Conservation (phyloP, 164 flowering plant species). For the Pachysandra terminalis region DNA sequence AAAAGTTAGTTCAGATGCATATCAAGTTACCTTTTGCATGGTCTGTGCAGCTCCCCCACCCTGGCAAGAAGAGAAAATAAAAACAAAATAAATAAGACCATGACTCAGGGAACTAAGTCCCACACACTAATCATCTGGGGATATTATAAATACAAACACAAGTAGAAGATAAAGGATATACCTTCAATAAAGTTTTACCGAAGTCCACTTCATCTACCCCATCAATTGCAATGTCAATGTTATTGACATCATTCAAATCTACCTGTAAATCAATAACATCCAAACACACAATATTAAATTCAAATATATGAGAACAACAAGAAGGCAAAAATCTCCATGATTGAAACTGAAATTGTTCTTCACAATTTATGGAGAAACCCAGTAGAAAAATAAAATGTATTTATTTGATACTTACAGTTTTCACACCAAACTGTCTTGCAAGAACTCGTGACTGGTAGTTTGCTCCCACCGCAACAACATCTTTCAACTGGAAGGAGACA, state of each 20-base stretch:
- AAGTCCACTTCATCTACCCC: constrained; percentile 32
- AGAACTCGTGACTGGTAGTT: constrained; percentile 32
- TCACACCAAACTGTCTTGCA: constrained; percentile 28
- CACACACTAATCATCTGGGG: neutral
- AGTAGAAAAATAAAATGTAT: neutral
- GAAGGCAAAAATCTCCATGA: too few relatives aligned
- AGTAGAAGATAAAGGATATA: neutral
- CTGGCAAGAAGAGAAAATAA: constrained; percentile 7
- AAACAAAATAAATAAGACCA: constrained; percentile 5
- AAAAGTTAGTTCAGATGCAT: neutral
- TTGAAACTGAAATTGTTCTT: too few relatives aligned
- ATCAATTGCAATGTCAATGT: constrained; percentile 30
- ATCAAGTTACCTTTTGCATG: constrained; percentile 25
- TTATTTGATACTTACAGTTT: constrained; percentile 16
- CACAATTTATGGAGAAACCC: neutral
- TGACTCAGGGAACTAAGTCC: neutral
- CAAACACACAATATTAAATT: neutral
- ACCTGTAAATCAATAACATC: constrained; percentile 12
- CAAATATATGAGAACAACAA: neutral
- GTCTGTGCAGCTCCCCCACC: constrained; percentile 35
- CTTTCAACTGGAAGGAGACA: constrained; percentile 20
- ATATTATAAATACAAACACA: constrained; percentile 1
- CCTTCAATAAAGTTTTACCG: constrained; percentile 25
- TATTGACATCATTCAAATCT: constrained; percentile 30
- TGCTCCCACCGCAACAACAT: constrained; percentile 27